A percentile compares a stretch with the other conserved stretches of the same genome.
phyloP scores from a whole-genome alignment of 1,284 basidiomycete species.

The Rhodotorula sp. region DNA sequence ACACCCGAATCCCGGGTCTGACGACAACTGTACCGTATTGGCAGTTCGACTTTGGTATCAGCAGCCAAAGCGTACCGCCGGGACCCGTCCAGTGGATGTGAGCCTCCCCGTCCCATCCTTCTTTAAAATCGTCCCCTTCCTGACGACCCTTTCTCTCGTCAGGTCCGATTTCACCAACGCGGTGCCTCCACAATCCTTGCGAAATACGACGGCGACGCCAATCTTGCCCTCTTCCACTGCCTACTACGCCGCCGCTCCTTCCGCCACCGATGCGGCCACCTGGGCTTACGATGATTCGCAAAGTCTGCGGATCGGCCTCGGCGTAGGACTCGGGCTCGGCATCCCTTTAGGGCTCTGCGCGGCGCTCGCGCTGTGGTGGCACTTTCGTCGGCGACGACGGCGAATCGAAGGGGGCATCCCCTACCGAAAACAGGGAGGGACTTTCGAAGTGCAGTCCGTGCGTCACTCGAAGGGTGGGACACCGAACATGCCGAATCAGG shows the following conservation, averaged over 20 bases:
- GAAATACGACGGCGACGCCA: constrained; percentile 10
- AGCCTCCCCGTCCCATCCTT: not conserved
- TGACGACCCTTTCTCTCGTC: not conserved
- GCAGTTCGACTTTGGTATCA: constrained; percentile 10
- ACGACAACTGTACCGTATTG: too few species aligned
- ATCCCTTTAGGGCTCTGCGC: not conserved
- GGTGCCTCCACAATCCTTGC: not conserved
- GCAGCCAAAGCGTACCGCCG: not conserved
- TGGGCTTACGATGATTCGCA: not conserved
- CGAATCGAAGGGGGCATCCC: not conserved
- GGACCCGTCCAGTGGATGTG: not conserved
- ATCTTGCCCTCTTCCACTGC: not conserved
- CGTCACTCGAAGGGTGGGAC: not conserved
- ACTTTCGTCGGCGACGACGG: not conserved
- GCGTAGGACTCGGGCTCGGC: constrained; percentile 13
- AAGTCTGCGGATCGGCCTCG: constrained; percentile 6
- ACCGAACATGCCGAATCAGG: not conserved
- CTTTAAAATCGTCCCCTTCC: too few species aligned
- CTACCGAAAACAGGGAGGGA: not conserved
- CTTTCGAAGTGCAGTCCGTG: not conserved
- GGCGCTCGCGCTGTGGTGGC: not conserved
- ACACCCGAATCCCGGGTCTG: too few species aligned
- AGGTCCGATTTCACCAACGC: constrained; percentile 13
- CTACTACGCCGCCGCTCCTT: not conserved
- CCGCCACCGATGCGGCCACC: not conserved